Evolutionary conservation across 2,329 filamentous ascomycete species (phyloP), one percentile per base, ranked within the genome.

Genomic region (Thelonectria olida): DNA sequence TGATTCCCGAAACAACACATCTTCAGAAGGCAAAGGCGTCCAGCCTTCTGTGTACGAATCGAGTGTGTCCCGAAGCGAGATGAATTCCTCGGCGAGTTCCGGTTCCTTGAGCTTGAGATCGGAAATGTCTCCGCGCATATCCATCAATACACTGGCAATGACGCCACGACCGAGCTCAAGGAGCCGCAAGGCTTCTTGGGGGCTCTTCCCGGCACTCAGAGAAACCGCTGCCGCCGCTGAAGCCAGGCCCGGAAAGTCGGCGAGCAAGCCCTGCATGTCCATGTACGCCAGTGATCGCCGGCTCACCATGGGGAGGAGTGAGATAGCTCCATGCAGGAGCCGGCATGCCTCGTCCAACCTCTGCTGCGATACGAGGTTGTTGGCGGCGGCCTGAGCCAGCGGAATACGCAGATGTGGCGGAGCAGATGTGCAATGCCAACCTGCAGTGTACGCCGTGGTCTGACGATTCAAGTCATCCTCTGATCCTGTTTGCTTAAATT

Each of bases 101-200:
- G 34, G 36, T n/a, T 51, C 7, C 17, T 23, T 2, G 4, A 4
- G 13, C 28, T 39, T 4, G 8, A 60, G 34, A 22, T 60, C 36
- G 7, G 44, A 27, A 22, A 54, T 10, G 20, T 60, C 51, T 12
- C 12, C 19, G 2, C 57, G 50, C 25, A 50, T 25, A 7, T 45
- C 44, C 42, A 60, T 42, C 2, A 54, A 13, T 2, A 54, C 10
- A 25, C 38, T 25, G 5, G 17, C n/a, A 15, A 60, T 54, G 27
- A 60, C 17, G 22, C 38, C 51, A 4, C 57, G 50, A 9, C 57
- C 51, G 2, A n/a, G 12, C 25, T 60, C 57, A 4, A 60, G 44
- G 5, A 47, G 45, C 25, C 27, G 4, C 28, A 58, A 10, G 1
- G 55, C 55, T 1, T 52, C 13, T n/a, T 12, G 22, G 1, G 20